These are phyloP conservation scores for Eucalyptus sideroxylon DNA, from an alignment of 345 rosid genomes.

Conservation along the genomic window DNA sequence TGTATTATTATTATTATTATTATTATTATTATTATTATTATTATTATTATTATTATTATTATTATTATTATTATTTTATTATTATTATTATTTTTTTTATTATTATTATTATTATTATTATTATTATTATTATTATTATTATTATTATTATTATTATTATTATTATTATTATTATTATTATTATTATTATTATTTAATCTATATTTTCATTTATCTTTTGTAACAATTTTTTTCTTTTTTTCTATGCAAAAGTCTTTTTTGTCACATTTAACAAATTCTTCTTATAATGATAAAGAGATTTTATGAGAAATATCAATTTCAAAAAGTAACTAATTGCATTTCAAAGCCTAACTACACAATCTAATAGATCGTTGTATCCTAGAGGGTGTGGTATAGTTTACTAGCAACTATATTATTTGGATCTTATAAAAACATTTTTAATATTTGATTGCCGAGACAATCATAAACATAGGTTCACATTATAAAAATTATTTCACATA, in stretches of 20 bases:
- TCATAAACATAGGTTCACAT: neutral
- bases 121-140: no score
- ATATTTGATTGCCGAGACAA: neutral
- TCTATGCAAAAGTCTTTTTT: neutral
- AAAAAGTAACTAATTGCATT: neutral
- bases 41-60: no score
- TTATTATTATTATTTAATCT: no score
- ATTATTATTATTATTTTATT: no score
- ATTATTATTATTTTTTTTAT: no score
- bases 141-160: no score
- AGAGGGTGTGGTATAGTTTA: neutral
- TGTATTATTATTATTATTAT: no score
- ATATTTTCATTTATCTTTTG: no score
- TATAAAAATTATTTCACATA: neutral
- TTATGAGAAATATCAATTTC: neutral
- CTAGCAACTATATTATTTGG: neutral
- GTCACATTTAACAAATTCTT: neutral
- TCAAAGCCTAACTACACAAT: neutral
- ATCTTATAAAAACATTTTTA: neutral
- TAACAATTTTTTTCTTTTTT: no score
- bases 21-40: no score
- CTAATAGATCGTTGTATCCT: fast-evolving
- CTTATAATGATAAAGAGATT: neutral
- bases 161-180: no score
- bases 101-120: no score